phyloP scores from a whole-genome alignment of 78 protist species.

The Dictyostelium capitatum region DNA sequence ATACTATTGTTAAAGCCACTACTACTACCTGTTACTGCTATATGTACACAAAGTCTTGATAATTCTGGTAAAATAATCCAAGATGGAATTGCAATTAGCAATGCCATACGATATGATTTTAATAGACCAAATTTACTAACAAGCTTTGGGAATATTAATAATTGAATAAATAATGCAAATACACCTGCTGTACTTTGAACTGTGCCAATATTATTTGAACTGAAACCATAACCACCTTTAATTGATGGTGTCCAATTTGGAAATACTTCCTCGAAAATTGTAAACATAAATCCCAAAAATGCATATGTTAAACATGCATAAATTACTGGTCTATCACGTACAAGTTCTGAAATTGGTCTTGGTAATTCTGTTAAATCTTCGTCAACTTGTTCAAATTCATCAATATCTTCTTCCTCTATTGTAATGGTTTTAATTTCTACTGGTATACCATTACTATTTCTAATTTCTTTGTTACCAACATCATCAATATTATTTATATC shows the following conservation, averaged over 20 bases:
- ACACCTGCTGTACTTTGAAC: conserved; percentile 50
- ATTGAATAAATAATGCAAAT: conserved; percentile 45
- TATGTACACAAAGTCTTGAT: not conserved
- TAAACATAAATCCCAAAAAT: conserved; percentile 54
- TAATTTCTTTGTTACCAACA: not conserved
- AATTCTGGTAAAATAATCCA: conserved; percentile 44
- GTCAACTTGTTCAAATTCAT: conserved; percentile 14
- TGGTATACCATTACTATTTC: not conserved
- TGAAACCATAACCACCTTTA: conserved; percentile 55
- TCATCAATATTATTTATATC: not conserved
- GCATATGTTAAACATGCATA: conserved; percentile 48
- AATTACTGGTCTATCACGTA: conserved; percentile 29
- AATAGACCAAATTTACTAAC: conserved; percentile 14
- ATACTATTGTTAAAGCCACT: too few species aligned
- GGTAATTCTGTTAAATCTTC: conserved; percentile 35
- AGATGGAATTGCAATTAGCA: conserved; percentile 42
- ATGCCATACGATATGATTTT: conserved; percentile 5
- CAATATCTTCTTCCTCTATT: not conserved
- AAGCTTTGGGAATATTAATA: conserved; percentile 19
- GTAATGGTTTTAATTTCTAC: not conserved
- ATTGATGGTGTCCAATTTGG: conserved; percentile 42
- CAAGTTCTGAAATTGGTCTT: not conserved
- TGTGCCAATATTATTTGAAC: conserved; percentile 14
- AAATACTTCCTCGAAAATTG: conserved; percentile 61
- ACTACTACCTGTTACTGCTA: not conserved